Evolutionary conservation across 371 early-diverging fungal genomes (phyloP).

Genomic region (Rhizopus sp.): DNA sequence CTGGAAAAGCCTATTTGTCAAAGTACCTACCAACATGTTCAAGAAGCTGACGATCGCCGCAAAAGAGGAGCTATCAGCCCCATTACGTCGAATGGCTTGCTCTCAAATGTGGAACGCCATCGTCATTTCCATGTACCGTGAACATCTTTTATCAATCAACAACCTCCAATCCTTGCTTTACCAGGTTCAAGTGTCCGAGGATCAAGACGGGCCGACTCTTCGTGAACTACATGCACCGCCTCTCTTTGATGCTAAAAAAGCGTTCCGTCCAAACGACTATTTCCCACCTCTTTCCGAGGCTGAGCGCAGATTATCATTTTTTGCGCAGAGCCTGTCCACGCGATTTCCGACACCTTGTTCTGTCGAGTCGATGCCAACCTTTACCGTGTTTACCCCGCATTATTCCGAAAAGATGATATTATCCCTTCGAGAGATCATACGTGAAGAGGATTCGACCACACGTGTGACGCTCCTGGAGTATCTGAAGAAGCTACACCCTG

Average conservation of each 20-base stretch:
- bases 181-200: constrained; percentile 58
- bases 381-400: constrained; percentile 91
- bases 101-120: constrained; percentile 92
- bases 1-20: constrained; percentile 80
- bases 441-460: constrained; percentile 82
- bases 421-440: constrained; percentile 82
- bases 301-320: constrained; percentile 83
- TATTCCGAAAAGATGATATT: constrained; percentile 88
- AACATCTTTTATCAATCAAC: constrained; percentile 78
- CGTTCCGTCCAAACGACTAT: constrained; percentile 61
- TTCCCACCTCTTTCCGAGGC: constrained; percentile 81
- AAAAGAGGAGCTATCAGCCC: constrained; percentile 64
- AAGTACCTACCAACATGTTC: constrained; percentile 78
- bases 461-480: constrained; percentile 86
- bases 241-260: constrained; percentile 72
- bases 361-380: constrained; percentile 82
- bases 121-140: constrained; percentile 85
- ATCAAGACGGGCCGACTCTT: constrained; percentile 14
- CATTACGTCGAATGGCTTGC: constrained; percentile 74
- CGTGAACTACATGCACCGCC: constrained; percentile 75
- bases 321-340: constrained; percentile 86
- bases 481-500: constrained; percentile 78
- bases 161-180: constrained; percentile 78
- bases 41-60: constrained; percentile 68
- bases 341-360: constrained; percentile 80